Evolutionary conservation across 305 asterid genomes (phyloP), one percentile per base, ranked within the genome.

Genomic region (Petunia hybrid): DNA sequence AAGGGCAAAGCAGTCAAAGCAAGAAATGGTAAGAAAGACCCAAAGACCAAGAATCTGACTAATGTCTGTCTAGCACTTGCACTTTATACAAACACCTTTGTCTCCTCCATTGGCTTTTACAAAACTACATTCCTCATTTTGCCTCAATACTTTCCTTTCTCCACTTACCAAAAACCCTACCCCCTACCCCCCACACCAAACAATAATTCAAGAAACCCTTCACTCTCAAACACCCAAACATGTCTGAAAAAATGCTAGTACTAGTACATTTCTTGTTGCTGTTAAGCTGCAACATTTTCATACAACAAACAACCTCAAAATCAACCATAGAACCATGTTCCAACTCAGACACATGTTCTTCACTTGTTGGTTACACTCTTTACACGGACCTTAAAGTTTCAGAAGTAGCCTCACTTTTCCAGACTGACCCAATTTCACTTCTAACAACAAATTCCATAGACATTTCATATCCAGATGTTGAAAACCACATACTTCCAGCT

Each of bases 311-410:
- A 71, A 40, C 86, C 70, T 70, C 97, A 40, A 96, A 96, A 80
- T 94, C 98, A 36, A 94, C 99, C 45, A 96, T 96, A 36, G 99
- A 96, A 66, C 98, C 98, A 8, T 96, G 99, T 89, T 91, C 98
- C 9, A 89, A 86, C 92, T 70, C 93, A 80, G 94, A 84, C 86
- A 79, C 91, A 68, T 96, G 98, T 88, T 88, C 96, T 40, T 83
- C 99, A 76, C 88, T 93, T 4, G 91, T 94, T 42, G 95, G 92
- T 64, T 96, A 96, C 92, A 90, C 98, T 4, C 98, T 94, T 81
- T 93, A 94, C 92, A 96, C 99, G 38, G 97, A 93, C 92, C 95
- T 96, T 71, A 94, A 96, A 71, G 99, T 96, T 67, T 91, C 99
- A 9, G 97, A 96, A 79, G 93, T 94, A 4, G 97, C 99, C 0